Percentiles rank a stretch among this genome's conserved stretches.
These are phyloP conservation scores for Daphne laureola DNA, from an alignment of 441 rosid species.

Conservation along the genomic window DNA sequence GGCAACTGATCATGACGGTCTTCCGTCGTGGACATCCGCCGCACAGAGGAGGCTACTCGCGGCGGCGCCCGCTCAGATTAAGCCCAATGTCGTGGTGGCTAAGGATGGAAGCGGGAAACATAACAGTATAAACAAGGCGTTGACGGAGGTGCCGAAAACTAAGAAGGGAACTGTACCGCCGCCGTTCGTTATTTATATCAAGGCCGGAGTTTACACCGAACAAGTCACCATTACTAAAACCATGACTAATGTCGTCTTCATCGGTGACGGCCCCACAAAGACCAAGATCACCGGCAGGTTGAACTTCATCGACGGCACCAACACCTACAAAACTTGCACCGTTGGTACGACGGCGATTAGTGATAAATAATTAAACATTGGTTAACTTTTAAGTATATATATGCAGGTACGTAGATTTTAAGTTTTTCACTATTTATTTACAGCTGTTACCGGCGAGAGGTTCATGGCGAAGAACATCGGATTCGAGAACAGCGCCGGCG, in stretches of 20 bases:
- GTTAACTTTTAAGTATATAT: too few relatives aligned
- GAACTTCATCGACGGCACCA: conserved; percentile 36
- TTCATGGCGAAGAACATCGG: conserved; percentile 76
- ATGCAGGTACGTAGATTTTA: too few relatives aligned
- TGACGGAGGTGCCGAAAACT: conserved; percentile 29
- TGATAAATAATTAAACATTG: too few relatives aligned
- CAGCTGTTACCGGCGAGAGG: conserved; percentile 38
- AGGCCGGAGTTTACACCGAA: conserved; percentile 66
- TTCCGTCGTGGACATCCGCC: conserved; percentile 45
- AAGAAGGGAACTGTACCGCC: conserved; percentile 10
- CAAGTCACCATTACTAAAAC: conserved; percentile 27
- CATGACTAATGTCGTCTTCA: conserved; percentile 35
- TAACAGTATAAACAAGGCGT: conserved; percentile 52
- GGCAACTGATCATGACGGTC: conserved; percentile 13
- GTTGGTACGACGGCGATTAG: too few relatives aligned
- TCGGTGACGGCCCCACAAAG: conserved; percentile 74
- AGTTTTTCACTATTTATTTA: too few relatives aligned
- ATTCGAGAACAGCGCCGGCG: conserved; percentile 73
- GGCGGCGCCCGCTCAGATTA: conserved; percentile 16
- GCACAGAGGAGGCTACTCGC: conserved; percentile 31
- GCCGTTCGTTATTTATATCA: conserved; percentile 51
- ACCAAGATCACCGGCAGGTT: conserved; percentile 52
- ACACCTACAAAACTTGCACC: conserved; percentile 49
- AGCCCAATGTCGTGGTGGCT: conserved; percentile 52
- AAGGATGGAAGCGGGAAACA: conserved; percentile 67